phyloP scores from a whole-genome alignment of 2,329 filamentous ascomycete genomes.

The Magnaporthales sp. region DNA sequence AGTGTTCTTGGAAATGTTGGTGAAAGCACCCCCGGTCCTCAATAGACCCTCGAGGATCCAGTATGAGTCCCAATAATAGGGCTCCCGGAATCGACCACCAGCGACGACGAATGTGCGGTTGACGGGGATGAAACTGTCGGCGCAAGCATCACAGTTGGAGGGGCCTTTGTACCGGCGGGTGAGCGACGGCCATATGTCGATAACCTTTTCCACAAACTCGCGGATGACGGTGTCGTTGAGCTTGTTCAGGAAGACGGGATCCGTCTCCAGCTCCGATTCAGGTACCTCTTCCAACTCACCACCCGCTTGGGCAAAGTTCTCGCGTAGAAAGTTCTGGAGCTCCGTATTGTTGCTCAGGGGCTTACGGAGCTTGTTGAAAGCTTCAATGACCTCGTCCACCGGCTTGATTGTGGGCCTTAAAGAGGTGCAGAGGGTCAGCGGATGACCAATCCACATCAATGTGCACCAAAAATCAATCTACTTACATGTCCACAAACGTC shows the following conservation, averaged over 20 bases:
- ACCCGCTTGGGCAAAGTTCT: constrained; percentile 55
- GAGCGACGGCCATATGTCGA: constrained; percentile 61
- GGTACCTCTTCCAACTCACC: constrained; percentile 51
- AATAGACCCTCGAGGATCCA: constrained; percentile 60
- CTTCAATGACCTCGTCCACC: constrained; percentile 50
- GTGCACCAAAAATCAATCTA: constrained; percentile 2
- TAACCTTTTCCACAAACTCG: constrained; percentile 55
- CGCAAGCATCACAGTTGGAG: constrained; percentile 48
- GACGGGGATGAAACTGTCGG: constrained; percentile 56
- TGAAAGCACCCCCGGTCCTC: constrained; percentile 55
- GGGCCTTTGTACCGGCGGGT: constrained; percentile 48
- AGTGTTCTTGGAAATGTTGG: constrained; percentile 54
- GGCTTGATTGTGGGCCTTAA: constrained; percentile 49
- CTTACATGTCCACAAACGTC: constrained; percentile 62
- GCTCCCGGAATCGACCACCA: constrained; percentile 61
- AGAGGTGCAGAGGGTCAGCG: not conserved
- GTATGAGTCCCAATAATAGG: constrained; percentile 65
- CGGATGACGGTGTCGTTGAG: constrained; percentile 49
- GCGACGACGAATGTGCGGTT: constrained; percentile 63
- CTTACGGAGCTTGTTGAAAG: constrained; percentile 49
- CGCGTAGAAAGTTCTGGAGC: constrained; percentile 51
- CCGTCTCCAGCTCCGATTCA: constrained; percentile 38
- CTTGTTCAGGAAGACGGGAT: constrained; percentile 48
- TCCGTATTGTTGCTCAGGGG: constrained; percentile 56
- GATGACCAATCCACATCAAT: not conserved